A percentile compares a stretch with the other conserved stretches of the same genome.
Evolutionary conservation across 306 rosid genomes (phyloP).

Genomic region (Mucuna pruriens): DNA sequence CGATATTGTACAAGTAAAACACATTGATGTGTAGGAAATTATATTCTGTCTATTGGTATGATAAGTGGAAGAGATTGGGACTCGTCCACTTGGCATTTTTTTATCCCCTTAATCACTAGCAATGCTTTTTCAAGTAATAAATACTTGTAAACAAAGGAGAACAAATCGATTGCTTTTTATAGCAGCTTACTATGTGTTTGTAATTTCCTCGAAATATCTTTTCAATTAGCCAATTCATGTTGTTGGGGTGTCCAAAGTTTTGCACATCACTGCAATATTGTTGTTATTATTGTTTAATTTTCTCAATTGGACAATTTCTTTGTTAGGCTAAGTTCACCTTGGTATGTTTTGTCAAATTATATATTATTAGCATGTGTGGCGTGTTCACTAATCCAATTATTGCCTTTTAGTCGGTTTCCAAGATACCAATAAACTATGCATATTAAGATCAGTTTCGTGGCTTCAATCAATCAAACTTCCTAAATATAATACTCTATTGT

Average conservation of each 20-base stretch:
- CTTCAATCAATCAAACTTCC: slow-evolving; percentile 20
- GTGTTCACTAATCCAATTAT: slow-evolving; percentile 44
- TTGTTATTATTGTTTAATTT: too few relatives aligned
- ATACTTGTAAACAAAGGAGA: not conserved
- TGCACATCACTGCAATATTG: too few relatives aligned
- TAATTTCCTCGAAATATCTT: too few relatives aligned
- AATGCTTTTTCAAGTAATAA: not conserved
- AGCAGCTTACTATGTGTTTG: too few relatives aligned
- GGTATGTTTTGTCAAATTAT: not conserved
- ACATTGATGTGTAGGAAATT: not conserved
- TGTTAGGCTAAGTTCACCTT: not conserved
- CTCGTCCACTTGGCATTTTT: slow-evolving; percentile 18
- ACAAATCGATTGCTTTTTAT: too few relatives aligned
- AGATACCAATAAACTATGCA: slow-evolving; percentile 36
- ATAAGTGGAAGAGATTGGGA: slow-evolving; percentile 19
- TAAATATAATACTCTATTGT: slow-evolving; percentile 4
- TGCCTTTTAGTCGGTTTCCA: slow-evolving; percentile 38
- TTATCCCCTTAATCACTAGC: not conserved
- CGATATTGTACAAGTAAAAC: slow-evolving; percentile 8
- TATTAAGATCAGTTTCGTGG: not conserved
- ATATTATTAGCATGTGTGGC: slow-evolving; percentile 35
- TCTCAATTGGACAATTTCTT: not conserved
- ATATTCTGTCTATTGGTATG: not conserved
- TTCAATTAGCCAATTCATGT: too few relatives aligned
- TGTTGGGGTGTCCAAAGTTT: too few relatives aligned